phyloP scores from a whole-genome alignment of 257 asterid genomes.

The Salvia splendens region DNA sequence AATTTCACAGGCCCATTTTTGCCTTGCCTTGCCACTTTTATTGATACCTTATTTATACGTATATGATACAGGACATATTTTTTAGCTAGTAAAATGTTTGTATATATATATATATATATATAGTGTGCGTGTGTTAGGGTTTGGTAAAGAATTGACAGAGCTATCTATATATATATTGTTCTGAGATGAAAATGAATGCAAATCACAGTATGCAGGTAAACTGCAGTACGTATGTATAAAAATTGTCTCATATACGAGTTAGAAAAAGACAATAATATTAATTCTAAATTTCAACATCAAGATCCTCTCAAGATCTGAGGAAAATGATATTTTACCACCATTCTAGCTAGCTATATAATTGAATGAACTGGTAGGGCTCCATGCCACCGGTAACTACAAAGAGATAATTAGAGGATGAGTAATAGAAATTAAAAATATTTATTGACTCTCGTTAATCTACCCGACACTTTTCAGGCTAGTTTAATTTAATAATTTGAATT shows the following conservation, averaged over 20 bases:
- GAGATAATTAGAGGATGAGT: no score
- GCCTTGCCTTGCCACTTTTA: no score
- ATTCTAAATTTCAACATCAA: slow-evolving; percentile 40
- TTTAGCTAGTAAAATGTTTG: no score
- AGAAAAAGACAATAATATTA: slow-evolving; percentile 34
- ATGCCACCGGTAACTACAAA: background rate
- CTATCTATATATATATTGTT: no score
- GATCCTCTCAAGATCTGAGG: slow-evolving; percentile 48
- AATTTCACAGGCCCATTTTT: no score
- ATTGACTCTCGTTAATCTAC: no score
- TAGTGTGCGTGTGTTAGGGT: background rate
- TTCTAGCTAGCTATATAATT: slow-evolving; percentile 30
- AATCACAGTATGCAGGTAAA: slow-evolving; percentile 7
- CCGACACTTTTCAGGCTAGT: no score
- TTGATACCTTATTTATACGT: no score
- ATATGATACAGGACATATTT: no score
- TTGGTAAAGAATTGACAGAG: slow-evolving; percentile 2
- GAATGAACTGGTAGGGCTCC: slow-evolving; percentile 38
- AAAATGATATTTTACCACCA: slow-evolving; percentile 51
- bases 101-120: no score
- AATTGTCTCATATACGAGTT: slow-evolving; percentile 24
- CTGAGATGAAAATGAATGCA: slow-evolving; percentile 14
- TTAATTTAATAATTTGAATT: no score
- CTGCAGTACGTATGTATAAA: slow-evolving; percentile 16
- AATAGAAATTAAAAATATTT: no score